A percentile compares a stretch with the other conserved stretches of the same genome.
Evolutionary conservation across 257 asterid genomes (phyloP).

Genomic region (Lavandula angustifolia): DNA sequence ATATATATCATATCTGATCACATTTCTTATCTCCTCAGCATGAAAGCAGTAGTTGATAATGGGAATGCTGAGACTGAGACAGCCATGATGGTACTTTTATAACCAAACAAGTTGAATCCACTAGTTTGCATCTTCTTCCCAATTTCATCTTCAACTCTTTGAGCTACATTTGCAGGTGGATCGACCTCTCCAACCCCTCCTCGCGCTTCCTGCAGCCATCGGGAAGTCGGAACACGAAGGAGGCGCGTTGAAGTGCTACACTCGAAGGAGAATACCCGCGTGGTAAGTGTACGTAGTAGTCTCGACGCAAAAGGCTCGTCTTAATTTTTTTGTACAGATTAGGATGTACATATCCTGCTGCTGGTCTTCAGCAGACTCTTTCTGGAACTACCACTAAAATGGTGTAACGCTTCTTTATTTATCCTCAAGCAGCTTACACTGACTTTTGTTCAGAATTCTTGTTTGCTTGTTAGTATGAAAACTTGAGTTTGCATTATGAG

Average conservation of each 20-base stretch:
- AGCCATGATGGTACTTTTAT: conserved; percentile 38
- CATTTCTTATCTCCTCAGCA: conserved; percentile 30
- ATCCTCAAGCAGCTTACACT: too few relatives aligned
- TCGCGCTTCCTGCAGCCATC: neutral
- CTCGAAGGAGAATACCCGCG: conserved; percentile 37
- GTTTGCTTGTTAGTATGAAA: too few relatives aligned
- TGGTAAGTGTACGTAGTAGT: too few relatives aligned
- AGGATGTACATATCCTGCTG: too few relatives aligned
- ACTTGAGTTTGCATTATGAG: too few relatives aligned
- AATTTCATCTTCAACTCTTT: neutral
- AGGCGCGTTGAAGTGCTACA: conserved; percentile 39
- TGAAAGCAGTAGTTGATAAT: conserved; percentile 24
- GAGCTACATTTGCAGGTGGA: conserved; percentile 25
- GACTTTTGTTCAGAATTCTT: too few relatives aligned
- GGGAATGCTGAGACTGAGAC: conserved; percentile 26
- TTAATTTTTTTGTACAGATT: too few relatives aligned
- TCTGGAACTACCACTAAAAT: too few relatives aligned
- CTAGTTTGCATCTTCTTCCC: conserved; percentile 16
- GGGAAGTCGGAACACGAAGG: conserved; percentile 25
- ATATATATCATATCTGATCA: too few relatives aligned
- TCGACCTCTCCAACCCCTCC: neutral
- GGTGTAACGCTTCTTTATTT: too few relatives aligned
- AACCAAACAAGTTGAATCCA: neutral
- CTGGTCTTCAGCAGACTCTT: too few relatives aligned
- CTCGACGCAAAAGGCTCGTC: too few relatives aligned